A percentile compares a stretch with the other conserved stretches of the same genome.
Conservation (phyloP, 345 rosid species). For the Alliaria petiolata region DNA sequence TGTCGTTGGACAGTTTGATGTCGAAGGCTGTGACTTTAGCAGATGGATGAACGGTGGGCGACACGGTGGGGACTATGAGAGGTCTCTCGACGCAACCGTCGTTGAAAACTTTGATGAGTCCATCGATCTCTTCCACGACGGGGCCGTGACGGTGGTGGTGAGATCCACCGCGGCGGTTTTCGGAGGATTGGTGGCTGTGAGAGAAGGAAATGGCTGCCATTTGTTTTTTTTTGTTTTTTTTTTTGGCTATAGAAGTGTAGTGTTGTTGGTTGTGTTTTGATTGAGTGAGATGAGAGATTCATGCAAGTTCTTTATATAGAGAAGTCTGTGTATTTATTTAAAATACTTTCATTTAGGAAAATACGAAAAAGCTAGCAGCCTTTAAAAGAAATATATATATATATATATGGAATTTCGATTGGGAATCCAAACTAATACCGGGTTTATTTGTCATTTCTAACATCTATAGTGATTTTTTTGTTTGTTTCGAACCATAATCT, state of each 20-base stretch:
- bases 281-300: slow-evolving; percentile 3
- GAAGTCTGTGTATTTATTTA: neutral
- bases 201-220: slow-evolving; percentile 50
- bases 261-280: slow-evolving; percentile 7
- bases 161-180: slow-evolving; percentile 29
- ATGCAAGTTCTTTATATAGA: slow-evolving; percentile 24
- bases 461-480: neutral
- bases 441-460: neutral
- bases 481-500: too few species aligned
- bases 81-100: slow-evolving; percentile 69
- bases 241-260: neutral
- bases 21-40: slow-evolving; percentile 30
- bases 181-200: slow-evolving; percentile 30
- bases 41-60: slow-evolving; percentile 28
- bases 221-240: neutral
- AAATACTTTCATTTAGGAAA: neutral
- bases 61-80: slow-evolving; percentile 49
- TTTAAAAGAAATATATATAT: neutral
- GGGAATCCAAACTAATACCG: neutral
- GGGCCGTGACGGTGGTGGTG: slow-evolving; percentile 38
- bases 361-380: neutral
- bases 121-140: slow-evolving; percentile 55
- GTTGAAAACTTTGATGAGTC: slow-evolving; percentile 59
- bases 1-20: slow-evolving; percentile 34
- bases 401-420: neutral